A percentile compares a stretch with the other conserved stretches of the same genome.
Evolutionary conservation across 1,284 basidiomycete species (phyloP).

Genomic region (Cryptococcus hybrid): DNA sequence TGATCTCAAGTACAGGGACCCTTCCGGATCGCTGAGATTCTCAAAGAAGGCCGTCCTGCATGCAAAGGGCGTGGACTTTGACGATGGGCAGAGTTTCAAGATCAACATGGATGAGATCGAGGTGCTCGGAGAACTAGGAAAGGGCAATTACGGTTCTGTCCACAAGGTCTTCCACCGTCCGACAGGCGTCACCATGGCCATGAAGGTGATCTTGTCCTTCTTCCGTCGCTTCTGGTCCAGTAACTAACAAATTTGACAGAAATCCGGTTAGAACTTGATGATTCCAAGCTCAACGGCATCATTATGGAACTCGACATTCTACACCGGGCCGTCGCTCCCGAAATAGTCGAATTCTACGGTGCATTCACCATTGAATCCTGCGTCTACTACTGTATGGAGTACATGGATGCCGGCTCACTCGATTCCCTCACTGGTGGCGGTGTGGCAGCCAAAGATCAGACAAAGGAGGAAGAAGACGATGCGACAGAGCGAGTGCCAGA

Average conservation of each 20-base stretch:
- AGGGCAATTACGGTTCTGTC: constrained; percentile 96
- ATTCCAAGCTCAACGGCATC: constrained; percentile 91
- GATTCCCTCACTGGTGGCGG: constrained; percentile 71
- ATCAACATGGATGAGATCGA: constrained; percentile 97
- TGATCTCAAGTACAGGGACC: constrained; percentile 62
- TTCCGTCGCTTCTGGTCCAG: neutral
- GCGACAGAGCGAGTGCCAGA: constrained; percentile 66
- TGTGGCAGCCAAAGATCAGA: constrained; percentile 29
- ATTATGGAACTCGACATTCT: constrained; percentile 98
- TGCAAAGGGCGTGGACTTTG: constrained; percentile 91
- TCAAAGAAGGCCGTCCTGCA: constrained; percentile 90
- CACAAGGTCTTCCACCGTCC: constrained; percentile 93
- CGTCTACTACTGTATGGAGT: constrained; percentile 99
- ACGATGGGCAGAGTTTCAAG: constrained; percentile 84
- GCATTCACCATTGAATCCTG: constrained; percentile 99
- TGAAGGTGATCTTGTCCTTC: constrained; percentile 69
- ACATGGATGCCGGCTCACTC: constrained; percentile 94
- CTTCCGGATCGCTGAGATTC: constrained; percentile 90
- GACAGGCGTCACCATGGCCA: constrained; percentile 95
- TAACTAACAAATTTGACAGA: constrained; percentile 57
- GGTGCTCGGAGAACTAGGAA: constrained; percentile 87
- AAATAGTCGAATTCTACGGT: constrained; percentile 98
- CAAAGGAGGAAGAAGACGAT: constrained; percentile 26
- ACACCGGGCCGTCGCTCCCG: constrained; percentile 83
- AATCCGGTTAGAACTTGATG: constrained; percentile 95